These are phyloP conservation scores for Pythium brassicae DNA, from an alignment of 352 stramenopile species.

Conservation along the genomic window DNA sequence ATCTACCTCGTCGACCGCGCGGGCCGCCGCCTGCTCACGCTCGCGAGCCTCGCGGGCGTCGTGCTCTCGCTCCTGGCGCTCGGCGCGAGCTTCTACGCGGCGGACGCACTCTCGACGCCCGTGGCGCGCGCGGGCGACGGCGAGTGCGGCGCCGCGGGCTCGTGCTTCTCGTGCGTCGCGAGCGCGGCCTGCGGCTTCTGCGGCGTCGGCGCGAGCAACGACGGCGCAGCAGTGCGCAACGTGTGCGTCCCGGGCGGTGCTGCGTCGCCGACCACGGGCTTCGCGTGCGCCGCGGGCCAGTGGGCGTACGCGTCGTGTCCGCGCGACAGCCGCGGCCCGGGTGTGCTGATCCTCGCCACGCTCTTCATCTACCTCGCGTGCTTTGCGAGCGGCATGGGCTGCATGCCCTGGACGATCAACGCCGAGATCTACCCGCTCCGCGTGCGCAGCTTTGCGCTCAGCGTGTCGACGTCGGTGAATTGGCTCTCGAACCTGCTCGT, in stretches of 20 bases:
- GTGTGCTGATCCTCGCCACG: constrained; percentile 50
- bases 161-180: constrained; percentile 69
- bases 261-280: constrained; percentile 1
- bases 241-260: constrained; percentile 26
- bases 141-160: constrained; percentile 33
- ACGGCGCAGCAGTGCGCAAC: constrained; percentile 6
- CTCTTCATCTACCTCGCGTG: constrained; percentile 74
- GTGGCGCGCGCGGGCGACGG: constrained; percentile 7
- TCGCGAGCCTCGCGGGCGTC: constrained; percentile 40
- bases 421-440: constrained; percentile 92
- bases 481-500: constrained; percentile 92
- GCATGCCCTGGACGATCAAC: constrained; percentile 94
- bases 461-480: constrained; percentile 87
- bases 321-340: constrained; percentile 26
- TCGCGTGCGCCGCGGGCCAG: constrained; percentile 15
- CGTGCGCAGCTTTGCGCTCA: constrained; percentile 84
- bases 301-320: constrained; percentile 59
- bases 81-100: constrained; percentile 39
- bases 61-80: constrained; percentile 38
- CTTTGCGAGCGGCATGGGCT: constrained; percentile 79
- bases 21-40: constrained; percentile 44
- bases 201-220: not conserved
- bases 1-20: constrained; percentile 52
- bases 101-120: constrained; percentile 21
- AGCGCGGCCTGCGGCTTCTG: constrained; percentile 59